Evolutionary conservation across 331 rosid species (phyloP).

Genomic region (Acacia concinna): DNA sequence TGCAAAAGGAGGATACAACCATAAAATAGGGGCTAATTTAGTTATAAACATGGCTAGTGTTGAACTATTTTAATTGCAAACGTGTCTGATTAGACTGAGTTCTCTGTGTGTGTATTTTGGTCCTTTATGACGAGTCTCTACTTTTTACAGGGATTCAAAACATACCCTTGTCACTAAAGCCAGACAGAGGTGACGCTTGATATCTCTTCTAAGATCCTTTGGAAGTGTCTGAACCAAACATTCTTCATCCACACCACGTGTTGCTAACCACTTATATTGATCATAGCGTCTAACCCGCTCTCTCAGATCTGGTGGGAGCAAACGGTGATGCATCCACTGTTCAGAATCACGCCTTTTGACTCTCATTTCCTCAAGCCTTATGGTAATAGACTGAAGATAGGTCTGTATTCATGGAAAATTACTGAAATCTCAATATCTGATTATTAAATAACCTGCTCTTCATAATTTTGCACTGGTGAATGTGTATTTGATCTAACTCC

Average conservation of each 20-base stretch:
- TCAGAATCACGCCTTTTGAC: slow-evolving; percentile 98
- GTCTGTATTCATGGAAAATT: slow-evolving; percentile 64
- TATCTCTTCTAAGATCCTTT: slow-evolving; percentile 96
- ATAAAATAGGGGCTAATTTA: slow-evolving; percentile 9
- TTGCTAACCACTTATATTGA: slow-evolving; percentile 98
- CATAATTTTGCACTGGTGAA: slow-evolving; percentile 17
- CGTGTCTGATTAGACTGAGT: slow-evolving; percentile 7
- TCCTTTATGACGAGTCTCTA: neutral
- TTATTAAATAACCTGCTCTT: slow-evolving; percentile 15
- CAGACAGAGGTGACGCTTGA: slow-evolving; percentile 95
- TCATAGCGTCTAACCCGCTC: slow-evolving; percentile 97
- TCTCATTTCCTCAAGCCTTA: slow-evolving; percentile 99
- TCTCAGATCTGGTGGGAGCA: slow-evolving; percentile 86
- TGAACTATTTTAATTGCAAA: neutral
- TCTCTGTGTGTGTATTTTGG: neutral
- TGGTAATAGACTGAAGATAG: slow-evolving; percentile 95
- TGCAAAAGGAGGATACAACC: slow-evolving; percentile 22
- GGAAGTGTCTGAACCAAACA: slow-evolving; percentile 86
- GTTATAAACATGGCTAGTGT: neutral
- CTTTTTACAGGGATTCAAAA: slow-evolving; percentile 31
- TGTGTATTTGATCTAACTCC: slow-evolving; percentile 10
- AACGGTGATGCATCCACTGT: slow-evolving; percentile 99
- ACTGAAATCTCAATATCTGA: slow-evolving; percentile 29
- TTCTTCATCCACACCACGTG: slow-evolving; percentile 98
- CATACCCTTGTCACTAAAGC: slow-evolving; percentile 98